phyloP scores from a whole-genome alignment of 495 filamentous ascomycete species.

The Entonaema liquescens region DNA sequence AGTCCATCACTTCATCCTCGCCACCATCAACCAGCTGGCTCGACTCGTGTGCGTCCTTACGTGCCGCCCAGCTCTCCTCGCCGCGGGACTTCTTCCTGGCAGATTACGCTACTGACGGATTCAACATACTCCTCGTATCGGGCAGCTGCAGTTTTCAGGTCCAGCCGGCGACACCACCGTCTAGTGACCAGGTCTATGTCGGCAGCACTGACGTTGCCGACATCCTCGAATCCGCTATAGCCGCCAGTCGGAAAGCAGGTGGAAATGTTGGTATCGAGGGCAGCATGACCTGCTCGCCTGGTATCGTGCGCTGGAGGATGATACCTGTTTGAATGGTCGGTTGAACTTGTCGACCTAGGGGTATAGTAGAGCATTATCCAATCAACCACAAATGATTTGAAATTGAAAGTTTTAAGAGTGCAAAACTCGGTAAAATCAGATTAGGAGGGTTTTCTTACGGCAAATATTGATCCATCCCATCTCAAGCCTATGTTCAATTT shows the following conservation, averaged over 20 bases:
- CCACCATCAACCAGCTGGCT: slow-evolving; percentile 28
- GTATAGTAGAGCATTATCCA: not conserved
- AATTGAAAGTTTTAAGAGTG: not conserved
- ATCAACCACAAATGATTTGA: not conserved
- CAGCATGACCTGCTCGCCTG: slow-evolving; percentile 34
- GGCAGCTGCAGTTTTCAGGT: slow-evolving; percentile 25
- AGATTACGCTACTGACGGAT: slow-evolving; percentile 26
- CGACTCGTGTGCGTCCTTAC: slow-evolving; percentile 21
- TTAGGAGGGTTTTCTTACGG: not conserved
- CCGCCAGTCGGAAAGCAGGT: slow-evolving; percentile 4
- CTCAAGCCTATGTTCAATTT: not conserved
- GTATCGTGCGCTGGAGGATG: slow-evolving; percentile 26
- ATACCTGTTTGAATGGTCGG: slow-evolving; percentile 14
- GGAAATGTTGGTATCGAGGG: slow-evolving; percentile 26
- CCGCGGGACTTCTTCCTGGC: slow-evolving; percentile 31
- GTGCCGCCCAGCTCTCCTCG: slow-evolving; percentile 1
- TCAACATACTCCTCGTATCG: slow-evolving; percentile 28
- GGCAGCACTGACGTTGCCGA: slow-evolving; percentile 28
- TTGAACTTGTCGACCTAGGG: not conserved
- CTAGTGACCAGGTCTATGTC: slow-evolving; percentile 32
- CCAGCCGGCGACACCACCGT: slow-evolving; percentile 30
- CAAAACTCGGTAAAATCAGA: not conserved
- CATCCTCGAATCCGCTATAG: slow-evolving; percentile 18
- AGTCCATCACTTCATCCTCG: not conserved
- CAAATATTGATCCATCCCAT: not conserved